Conservation (phyloP, 768 basidiomycete species). For the Suillus luteus region DNA sequence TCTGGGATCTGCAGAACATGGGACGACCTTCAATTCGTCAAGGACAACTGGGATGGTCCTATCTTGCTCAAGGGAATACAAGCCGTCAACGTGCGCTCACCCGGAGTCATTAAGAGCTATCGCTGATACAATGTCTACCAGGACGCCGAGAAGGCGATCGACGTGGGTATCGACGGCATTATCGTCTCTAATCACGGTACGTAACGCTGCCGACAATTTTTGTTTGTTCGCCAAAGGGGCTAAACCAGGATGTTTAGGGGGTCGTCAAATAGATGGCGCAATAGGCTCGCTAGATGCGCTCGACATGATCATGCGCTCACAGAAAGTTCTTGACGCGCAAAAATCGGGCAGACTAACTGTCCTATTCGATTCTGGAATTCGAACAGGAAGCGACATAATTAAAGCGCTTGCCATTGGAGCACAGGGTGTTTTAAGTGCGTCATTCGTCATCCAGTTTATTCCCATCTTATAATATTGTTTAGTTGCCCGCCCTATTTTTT, state of each 20-base stretch:
- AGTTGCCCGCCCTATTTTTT: conserved; percentile 48
- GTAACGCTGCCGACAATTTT: conserved; percentile 13
- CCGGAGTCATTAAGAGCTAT: background rate
- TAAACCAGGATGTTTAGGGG: conserved; percentile 43
- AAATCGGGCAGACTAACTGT: conserved; percentile 61
- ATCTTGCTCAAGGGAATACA: conserved; percentile 51
- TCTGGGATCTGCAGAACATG: conserved; percentile 45
- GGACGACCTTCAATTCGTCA: conserved; percentile 47
- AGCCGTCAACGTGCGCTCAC: conserved; percentile 16
- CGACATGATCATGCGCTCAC: conserved; percentile 64
- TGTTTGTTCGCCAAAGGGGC: background rate
- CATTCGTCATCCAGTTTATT: background rate
- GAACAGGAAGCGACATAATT: conserved; percentile 54
- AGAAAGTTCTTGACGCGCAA: conserved; percentile 59
- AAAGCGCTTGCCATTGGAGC: conserved; percentile 61
- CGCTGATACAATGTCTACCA: conserved; percentile 11
- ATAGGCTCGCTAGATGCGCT: conserved; percentile 74
- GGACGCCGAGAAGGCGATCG: conserved; percentile 59
- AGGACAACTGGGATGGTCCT: conserved; percentile 50
- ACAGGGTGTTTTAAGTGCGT: conserved; percentile 48
- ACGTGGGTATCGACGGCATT: conserved; percentile 68
- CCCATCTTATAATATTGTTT: background rate
- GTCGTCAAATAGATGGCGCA: conserved; percentile 77
- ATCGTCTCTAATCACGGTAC: conserved; percentile 80
- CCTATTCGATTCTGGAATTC: conserved; percentile 66